Evolutionary conservation across 257 asterid species (phyloP).

Genomic region (Fraxinus excelsior): DNA sequence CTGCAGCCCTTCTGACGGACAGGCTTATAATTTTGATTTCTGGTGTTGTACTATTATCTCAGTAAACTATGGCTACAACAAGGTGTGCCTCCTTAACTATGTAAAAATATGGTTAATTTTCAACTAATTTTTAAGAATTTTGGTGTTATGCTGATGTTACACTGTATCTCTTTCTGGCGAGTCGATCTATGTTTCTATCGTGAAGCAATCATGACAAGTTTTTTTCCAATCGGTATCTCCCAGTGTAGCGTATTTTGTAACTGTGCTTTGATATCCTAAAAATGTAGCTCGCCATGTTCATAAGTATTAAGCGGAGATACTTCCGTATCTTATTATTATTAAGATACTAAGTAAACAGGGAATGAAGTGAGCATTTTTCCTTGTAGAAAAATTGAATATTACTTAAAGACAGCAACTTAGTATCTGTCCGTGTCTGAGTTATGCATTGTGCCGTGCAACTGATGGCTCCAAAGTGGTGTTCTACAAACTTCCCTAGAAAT

Average conservation of each 20-base stretch:
- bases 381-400: background rate
- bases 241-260: background rate
- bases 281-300: constrained; percentile 15
- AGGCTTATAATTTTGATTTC: background rate
- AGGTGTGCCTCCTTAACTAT: background rate
- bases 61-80: background rate
- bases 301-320: constrained; percentile 3
- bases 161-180: no score
- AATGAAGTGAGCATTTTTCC: background rate
- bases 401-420: background rate
- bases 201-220: constrained; percentile 1
- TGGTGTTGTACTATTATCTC: background rate
- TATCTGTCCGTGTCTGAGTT: background rate
- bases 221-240: background rate
- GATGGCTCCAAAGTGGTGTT: constrained; percentile 13
- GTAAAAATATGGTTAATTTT: background rate
- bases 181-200: constrained; percentile 14
- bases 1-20: background rate
- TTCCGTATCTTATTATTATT: background rate
- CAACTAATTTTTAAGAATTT: background rate
- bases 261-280: background rate
- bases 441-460: background rate
- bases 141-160: background rate
- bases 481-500: background rate
- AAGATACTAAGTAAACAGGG: background rate